These are phyloP conservation scores for Lathyrus tuberosus DNA, from an alignment of 306 rosid species.

Conservation along the genomic window DNA sequence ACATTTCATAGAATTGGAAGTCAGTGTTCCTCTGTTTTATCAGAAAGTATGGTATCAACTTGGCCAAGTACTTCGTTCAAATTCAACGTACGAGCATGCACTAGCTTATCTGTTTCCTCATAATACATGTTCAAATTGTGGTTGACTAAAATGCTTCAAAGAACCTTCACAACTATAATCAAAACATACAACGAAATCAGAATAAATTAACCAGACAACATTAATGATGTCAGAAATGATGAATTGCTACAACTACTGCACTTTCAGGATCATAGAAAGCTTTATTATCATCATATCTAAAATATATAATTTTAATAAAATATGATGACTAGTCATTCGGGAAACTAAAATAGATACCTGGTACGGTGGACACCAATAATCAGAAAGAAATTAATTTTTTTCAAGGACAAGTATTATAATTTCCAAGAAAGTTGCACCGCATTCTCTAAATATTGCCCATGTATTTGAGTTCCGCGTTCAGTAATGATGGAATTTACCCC, in stretches of 20 bases:
- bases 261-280: constrained; percentile 65
- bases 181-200: too few species aligned
- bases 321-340: neutral
- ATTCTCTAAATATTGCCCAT: constrained; percentile 85
- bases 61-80: constrained; percentile 98
- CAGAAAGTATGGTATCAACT: constrained; percentile 94
- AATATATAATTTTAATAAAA: neutral
- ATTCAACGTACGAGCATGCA: constrained; percentile 88
- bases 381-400: constrained; percentile 82
- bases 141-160: constrained; percentile 86
- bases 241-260: constrained; percentile 67
- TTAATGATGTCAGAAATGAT: constrained; percentile 56
- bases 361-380: constrained; percentile 90
- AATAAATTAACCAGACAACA: too few species aligned
- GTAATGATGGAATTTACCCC: constrained; percentile 75
- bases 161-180: constrained; percentile 41
- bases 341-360: constrained; percentile 60
- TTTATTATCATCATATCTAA: constrained; percentile 69
- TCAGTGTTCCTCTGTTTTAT: constrained; percentile 94
- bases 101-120: constrained; percentile 87
- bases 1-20: constrained; percentile 97
- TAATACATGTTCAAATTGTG: constrained; percentile 78
- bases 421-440: constrained; percentile 86
- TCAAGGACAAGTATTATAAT: constrained; percentile 78
- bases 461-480: constrained; percentile 74